Base-by-base conservation (phyloP, 2,329 filamentous ascomycete species). In the Lojkania enalia region DNA sequence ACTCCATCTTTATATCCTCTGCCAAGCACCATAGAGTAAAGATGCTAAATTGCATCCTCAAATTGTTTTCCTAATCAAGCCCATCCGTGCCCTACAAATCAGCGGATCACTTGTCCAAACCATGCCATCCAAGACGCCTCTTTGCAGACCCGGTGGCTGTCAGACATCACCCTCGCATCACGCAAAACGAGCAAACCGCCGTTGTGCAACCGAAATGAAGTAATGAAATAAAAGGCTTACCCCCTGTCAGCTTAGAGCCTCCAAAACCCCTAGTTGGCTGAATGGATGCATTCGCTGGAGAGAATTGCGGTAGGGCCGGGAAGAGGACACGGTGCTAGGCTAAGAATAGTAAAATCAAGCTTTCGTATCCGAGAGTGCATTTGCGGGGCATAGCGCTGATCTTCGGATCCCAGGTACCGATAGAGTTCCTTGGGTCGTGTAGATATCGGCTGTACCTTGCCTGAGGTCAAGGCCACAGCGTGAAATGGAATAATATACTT, bases 341-440 rank as follows among this genome's bases (percentile, higher is more conserved):
- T 43, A 47, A 47, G 36, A 39, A 47, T 47, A 47, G 44, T n/a
- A 12, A 20, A 43, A 13, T 38, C 18, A 47, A 47, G 44, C 44
- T 47, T 47, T 42, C 20, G 20, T 15, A 19, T 43, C 39, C 39
- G 25, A 35, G n/a, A 41, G 16, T 33, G 29, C 14, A 35, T 37
- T 42, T 36, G 31, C 32, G 40, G 40, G 40, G 31, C 15, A 27
- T 15, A 13, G 38, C 21, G 39, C 19, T 35, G 29, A 23, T 27
- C 16, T 7, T 33, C 35, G 29, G 39, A 19, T 36, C 37, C 32
- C 40, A 43, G 40, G 40, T 27, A 43, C 40, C 40, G 40, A n/a
- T 27, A 39, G n/a, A n/a, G 15, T 39, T 39, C 20, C 36, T 29
- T 39, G n/a, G n/a, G 20, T 39, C 21, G 9, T 27, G n/a, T n/a